Conservation (phyloP, 441 rosid species). For the Metrosideros polymorpha region DNA sequence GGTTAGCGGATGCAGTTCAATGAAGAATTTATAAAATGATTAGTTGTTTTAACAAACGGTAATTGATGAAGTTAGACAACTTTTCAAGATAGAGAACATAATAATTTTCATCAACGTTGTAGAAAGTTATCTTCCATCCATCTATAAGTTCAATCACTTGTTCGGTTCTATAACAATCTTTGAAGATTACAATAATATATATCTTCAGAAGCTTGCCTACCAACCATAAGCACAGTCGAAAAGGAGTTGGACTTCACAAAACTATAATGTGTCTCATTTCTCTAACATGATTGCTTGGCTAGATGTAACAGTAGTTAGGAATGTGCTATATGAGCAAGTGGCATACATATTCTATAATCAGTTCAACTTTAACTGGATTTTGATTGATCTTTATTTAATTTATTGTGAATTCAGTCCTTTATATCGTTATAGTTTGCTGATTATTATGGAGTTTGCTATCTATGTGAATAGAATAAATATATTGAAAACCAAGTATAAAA, state of each 20-base stretch:
- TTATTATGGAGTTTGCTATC: background rate
- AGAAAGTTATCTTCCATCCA: background rate
- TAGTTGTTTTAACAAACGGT: background rate
- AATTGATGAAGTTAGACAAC: background rate
- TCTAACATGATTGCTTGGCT: background rate
- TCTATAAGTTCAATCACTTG: background rate
- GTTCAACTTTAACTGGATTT: background rate
- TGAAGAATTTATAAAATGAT: background rate
- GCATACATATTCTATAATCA: background rate
- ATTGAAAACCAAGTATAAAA: background rate
- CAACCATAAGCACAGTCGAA: background rate
- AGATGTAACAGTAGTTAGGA: background rate
- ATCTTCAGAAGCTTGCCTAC: background rate
- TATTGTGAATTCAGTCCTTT: background rate
- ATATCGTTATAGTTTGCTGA: background rate
- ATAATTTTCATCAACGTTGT: background rate
- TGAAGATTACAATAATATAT: background rate
- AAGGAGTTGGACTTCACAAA: background rate
- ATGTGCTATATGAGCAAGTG: background rate
- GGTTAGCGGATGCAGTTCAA: background rate
- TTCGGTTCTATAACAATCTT: background rate
- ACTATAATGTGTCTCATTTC: background rate
- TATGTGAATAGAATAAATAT: background rate
- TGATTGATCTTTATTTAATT: background rate
- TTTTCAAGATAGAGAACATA: background rate